Conservation (phyloP, 2,329 filamentous ascomycete species). For the Aspergillus sp. region DNA sequence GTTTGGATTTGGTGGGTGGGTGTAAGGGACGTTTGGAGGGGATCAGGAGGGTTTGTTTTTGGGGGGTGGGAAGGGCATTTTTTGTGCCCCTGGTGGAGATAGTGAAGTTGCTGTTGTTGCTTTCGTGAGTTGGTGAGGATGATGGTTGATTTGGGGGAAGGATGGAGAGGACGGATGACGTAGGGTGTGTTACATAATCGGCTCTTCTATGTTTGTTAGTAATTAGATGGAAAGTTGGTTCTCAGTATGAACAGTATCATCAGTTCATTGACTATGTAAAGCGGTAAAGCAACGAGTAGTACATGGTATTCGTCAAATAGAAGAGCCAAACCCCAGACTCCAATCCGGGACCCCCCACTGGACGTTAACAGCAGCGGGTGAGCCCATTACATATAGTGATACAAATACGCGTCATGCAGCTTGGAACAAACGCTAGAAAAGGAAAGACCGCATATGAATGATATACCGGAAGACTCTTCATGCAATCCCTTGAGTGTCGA, state of each 20-base stretch:
- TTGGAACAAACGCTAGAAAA: constrained; percentile 11
- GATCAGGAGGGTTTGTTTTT: neutral
- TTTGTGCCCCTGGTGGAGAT: too few relatives aligned
- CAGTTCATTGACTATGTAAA: neutral
- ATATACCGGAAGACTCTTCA: constrained; percentile 10
- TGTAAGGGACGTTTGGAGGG: neutral
- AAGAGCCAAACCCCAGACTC: neutral
- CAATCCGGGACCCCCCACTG: neutral
- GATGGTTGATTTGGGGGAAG: too few relatives aligned
- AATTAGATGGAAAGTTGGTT: too few relatives aligned
- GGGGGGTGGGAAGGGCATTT: too few relatives aligned
- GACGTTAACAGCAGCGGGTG: constrained; percentile 9
- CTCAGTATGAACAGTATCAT: too few relatives aligned
- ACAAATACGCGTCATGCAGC: neutral
- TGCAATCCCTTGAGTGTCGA: constrained; percentile 39
- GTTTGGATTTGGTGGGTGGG: neutral
- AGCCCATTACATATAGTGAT: constrained; percentile 16
- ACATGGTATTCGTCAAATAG: constrained; percentile 2
- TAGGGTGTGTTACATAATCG: too few relatives aligned
- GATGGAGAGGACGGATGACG: too few relatives aligned
- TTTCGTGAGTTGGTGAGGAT: too few relatives aligned
- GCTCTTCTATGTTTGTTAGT: too few relatives aligned
- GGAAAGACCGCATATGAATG: constrained; percentile 3
- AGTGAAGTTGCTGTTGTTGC: too few relatives aligned
- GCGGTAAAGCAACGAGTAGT: neutral